A percentile compares a stretch with the other conserved stretches of the same genome.
phyloP scores from a whole-genome alignment of 2,329 filamentous ascomycete species.

The Fusarium cyanostomum region DNA sequence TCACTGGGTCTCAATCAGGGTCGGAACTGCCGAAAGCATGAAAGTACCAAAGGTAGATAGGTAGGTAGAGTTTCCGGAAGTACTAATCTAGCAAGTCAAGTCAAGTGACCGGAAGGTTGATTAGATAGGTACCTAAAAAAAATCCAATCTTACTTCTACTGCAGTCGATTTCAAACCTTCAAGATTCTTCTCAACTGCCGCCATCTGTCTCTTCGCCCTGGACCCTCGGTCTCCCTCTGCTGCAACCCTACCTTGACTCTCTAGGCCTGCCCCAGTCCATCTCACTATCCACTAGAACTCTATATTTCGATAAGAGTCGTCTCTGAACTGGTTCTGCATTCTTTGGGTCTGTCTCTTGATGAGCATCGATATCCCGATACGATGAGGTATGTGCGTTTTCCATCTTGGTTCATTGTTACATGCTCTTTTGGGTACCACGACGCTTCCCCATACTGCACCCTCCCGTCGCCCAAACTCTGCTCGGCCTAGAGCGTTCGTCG shows the following conservation, averaged over 20 bases:
- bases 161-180: not conserved
- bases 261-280: not conserved
- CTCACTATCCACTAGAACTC: not conserved
- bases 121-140: not conserved
- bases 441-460: constrained; percentile 12
- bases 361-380: not conserved
- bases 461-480: constrained; percentile 10
- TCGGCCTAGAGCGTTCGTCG: constrained; percentile 15
- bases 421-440: not conserved
- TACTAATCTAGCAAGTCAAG: not conserved
- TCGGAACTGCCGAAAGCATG: constrained; percentile 4
- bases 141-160: not conserved
- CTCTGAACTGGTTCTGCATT: not conserved
- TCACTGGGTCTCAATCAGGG: not conserved
- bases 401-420: not conserved
- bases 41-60: too few species aligned
- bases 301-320: not conserved
- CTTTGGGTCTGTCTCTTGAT: not conserved
- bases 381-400: constrained; percentile 30
- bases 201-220: not conserved
- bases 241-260: not conserved
- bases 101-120: not conserved
- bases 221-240: not conserved
- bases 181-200: not conserved
- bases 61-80: not conserved